Base-by-base conservation (phyloP, 352 stramenopile genomes). In the Pythium oligandrum region DNA sequence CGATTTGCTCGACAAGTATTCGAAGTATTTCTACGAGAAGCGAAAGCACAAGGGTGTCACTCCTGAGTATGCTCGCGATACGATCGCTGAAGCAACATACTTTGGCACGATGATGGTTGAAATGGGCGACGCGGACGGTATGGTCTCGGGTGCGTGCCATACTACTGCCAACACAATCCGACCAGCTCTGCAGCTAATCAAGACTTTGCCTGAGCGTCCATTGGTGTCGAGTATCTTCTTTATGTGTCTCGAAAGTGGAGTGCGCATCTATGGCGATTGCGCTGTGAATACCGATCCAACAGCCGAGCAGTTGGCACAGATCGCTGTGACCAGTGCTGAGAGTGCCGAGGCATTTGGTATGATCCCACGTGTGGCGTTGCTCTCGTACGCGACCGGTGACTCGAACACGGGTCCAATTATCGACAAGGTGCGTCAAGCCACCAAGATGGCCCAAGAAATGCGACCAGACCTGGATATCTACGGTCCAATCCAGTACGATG, bases 21-120 rank as follows among this genome's bases (percentile, higher is more conserved):
- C 78, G 4, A 56, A 85, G 31, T 30, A 38, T 2, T 83, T 89
- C 58, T 88, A 78, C 53, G 68, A 90, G 47, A 85, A 88, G 59
- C 78, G 86, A 26, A 93, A 94, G 61, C 68, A 92, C 65, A 96
- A 96, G 59, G 84, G 83, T 3, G 68, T 94, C 35, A 88, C 78
- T 0, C 53, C 17, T 2, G 73, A 89, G 38, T 48, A 69, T 1
- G 79, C 83, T 6, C 68, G 67, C 4, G 83, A 91, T 46, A 71
- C 73, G 2, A 62, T 81, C 2, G 57, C 77, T 1, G 82, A 93
- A 44, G 71, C 88, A 46, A 94, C 82, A 51, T 90, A 80, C 61
- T 93, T 93, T 44, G 86, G 78, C 30, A 94, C 84, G 3, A 78
- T 96, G 63, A 95, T 96, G 83, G 73, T 96, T 5, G 74, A 91